phyloP scores from a whole-genome alignment of 768 basidiomycete genomes.

The Termitomyces titanicus region DNA sequence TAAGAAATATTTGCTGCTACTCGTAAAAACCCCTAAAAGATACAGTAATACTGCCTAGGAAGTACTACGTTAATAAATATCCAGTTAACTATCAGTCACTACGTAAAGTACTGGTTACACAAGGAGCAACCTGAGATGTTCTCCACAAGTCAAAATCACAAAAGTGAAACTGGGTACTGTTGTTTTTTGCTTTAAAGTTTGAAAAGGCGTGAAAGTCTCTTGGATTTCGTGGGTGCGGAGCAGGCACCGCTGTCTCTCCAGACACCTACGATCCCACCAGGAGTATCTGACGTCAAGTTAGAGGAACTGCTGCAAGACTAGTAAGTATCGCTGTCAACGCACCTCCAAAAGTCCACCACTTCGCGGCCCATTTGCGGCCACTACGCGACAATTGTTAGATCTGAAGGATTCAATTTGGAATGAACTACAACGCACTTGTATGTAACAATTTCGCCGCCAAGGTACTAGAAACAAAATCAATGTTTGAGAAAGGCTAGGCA shows the following conservation, averaged over 20 bases:
- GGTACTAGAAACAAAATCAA: neutral
- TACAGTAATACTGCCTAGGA: too few relatives aligned
- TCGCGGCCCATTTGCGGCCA: constrained; percentile 11
- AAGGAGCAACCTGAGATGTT: too few relatives aligned
- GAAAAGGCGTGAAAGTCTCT: constrained; percentile 3
- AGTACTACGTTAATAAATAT: too few relatives aligned
- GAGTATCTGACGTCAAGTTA: constrained; percentile 1
- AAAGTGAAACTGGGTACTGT: neutral
- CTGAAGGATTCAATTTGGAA: neutral
- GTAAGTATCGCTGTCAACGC: neutral
- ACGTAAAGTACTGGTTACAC: too few relatives aligned
- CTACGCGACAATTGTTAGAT: neutral
- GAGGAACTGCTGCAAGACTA: neutral
- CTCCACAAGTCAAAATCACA: too few relatives aligned
- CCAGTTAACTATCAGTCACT: too few relatives aligned
- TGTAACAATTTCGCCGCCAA: neutral
- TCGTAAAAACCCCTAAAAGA: too few relatives aligned
- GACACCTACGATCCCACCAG: constrained; percentile 4
- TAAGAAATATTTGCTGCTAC: too few relatives aligned
- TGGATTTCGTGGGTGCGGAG: neutral
- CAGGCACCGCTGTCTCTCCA: constrained; percentile 11
- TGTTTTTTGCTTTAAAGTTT: neutral
- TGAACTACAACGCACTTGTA: neutral
- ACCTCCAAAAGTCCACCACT: constrained; percentile 10
- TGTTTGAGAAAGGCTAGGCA: neutral